phyloP scores from a whole-genome alignment of 1,284 basidiomycete species.

The Albatrellus sp. region DNA sequence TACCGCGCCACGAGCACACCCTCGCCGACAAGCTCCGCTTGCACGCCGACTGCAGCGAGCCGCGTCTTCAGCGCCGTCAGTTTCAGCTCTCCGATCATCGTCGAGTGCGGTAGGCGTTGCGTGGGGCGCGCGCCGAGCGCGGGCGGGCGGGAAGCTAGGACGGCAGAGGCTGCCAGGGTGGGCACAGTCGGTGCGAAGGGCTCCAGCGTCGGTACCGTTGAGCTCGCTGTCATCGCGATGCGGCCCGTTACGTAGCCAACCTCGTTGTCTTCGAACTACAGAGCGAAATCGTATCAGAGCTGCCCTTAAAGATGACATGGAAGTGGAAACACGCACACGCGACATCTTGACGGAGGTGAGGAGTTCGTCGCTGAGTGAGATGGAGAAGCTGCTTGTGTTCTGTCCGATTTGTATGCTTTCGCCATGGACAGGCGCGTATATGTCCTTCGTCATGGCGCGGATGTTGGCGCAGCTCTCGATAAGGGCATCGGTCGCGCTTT shows the following conservation, averaged over 20 bases:
- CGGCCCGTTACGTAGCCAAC: slow-evolving; percentile 85
- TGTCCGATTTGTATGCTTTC: slow-evolving; percentile 86
- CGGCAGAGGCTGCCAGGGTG: slow-evolving; percentile 12
- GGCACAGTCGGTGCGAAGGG: slow-evolving; percentile 21
- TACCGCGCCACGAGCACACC: slow-evolving; percentile 70
- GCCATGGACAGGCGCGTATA: slow-evolving; percentile 66
- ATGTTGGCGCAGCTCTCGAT: slow-evolving; percentile 74
- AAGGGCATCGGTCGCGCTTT: slow-evolving; percentile 56
- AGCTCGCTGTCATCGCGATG: slow-evolving; percentile 72
- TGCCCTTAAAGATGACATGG: slow-evolving; percentile 6
- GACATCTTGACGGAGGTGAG: slow-evolving; percentile 78
- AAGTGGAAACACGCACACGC: slow-evolving; percentile 39
- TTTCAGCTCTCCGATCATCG: slow-evolving; percentile 93
- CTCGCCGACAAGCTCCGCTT: slow-evolving; percentile 88
- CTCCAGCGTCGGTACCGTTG: slow-evolving; percentile 61
- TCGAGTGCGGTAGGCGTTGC: slow-evolving; percentile 64
- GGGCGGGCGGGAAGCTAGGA: slow-evolving; percentile 20
- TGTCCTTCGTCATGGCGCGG: slow-evolving; percentile 81
- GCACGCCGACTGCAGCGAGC: slow-evolving; percentile 62
- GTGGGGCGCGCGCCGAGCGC: slow-evolving; percentile 50
- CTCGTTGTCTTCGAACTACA: slow-evolving; percentile 93
- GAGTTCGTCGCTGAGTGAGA: slow-evolving; percentile 85
- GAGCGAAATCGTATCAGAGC: slow-evolving; percentile 6
- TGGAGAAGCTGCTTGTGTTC: slow-evolving; percentile 89
- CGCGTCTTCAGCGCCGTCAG: slow-evolving; percentile 76